Conservation (phyloP, 208 protist species). For the Trypanosoma conorhini region DNA sequence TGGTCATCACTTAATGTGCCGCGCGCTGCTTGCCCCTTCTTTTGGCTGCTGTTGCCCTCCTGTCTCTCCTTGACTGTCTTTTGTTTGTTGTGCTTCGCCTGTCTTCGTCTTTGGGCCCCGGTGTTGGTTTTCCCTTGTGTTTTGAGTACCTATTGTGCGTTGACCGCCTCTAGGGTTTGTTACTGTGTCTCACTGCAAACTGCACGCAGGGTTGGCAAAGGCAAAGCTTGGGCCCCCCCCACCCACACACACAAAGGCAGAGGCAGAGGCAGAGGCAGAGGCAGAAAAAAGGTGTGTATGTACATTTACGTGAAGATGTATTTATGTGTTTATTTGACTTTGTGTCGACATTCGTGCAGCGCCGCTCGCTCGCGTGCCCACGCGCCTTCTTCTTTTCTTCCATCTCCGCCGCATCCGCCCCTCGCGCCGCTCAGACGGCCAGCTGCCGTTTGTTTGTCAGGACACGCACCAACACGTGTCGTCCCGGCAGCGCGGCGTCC, state of each 20-base stretch:
- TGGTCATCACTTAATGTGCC: conserved; percentile 8
- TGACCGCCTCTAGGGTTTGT: too few species aligned
- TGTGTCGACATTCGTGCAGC: too few species aligned
- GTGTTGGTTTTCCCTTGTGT: not conserved
- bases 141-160: not conserved
- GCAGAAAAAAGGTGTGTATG: too few species aligned
- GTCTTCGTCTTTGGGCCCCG: not conserved
- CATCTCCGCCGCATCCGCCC: too few species aligned
- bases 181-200: too few species aligned
- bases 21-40: not conserved
- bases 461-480: conserved; percentile 64
- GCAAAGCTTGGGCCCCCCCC: not conserved
- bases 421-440: conserved; percentile 1
- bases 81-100: conserved; percentile 13
- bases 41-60: not conserved
- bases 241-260: conserved; percentile 1
- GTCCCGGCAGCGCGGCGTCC: conserved; percentile 45
- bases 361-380: too few species aligned
- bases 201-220: not conserved
- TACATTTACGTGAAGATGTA: too few species aligned
- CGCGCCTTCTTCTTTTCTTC: too few species aligned
- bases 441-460: conserved; percentile 85
- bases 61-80: not conserved
- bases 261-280: not conserved
- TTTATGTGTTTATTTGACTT: too few species aligned